A percentile compares a stretch with the other conserved stretches of the same genome.
Conservation (phyloP, 441 rosid species). For the Populus hybrid region DNA sequence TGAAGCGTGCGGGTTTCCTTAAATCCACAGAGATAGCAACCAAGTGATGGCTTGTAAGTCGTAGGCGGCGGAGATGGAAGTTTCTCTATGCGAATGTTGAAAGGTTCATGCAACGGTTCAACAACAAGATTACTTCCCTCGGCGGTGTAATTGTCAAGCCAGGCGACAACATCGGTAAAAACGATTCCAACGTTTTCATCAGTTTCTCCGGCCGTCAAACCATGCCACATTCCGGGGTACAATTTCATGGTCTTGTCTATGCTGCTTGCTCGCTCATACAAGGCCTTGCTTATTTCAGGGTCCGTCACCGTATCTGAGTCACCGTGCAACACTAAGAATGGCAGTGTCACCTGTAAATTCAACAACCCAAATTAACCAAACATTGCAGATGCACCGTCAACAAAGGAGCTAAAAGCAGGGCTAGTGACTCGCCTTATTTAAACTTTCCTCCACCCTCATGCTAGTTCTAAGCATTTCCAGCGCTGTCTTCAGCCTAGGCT, state of each 20-base stretch:
- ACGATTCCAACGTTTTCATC: conserved; percentile 68
- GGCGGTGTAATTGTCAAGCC: conserved; percentile 61
- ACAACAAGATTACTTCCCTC: conserved; percentile 18
- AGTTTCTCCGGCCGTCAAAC: conserved; percentile 77
- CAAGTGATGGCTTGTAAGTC: background rate
- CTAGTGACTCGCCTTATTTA: conserved; percentile 43
- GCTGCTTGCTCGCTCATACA: conserved; percentile 67
- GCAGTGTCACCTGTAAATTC: conserved; percentile 52
- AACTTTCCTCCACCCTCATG: conserved; percentile 72
- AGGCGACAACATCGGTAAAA: conserved; percentile 60
- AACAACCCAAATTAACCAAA: background rate
- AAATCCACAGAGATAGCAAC: conserved; percentile 54
- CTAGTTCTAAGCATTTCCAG: conserved; percentile 92
- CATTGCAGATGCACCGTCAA: background rate
- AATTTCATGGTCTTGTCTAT: conserved; percentile 74
- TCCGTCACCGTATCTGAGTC: conserved; percentile 92
- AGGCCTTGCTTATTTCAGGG: conserved; percentile 92
- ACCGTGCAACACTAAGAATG: conserved; percentile 86
- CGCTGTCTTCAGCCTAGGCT: conserved; percentile 89
- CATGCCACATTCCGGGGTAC: conserved; percentile 97
- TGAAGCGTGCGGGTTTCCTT: conserved; percentile 50
- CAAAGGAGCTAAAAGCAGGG: background rate
- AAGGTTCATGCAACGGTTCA: conserved; percentile 25
- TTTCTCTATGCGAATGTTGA: conserved; percentile 25
- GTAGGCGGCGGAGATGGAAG: background rate